Evolutionary conservation across 371 early-diverging fungal genomes (phyloP).

Genomic region (Mortierella sp.): DNA sequence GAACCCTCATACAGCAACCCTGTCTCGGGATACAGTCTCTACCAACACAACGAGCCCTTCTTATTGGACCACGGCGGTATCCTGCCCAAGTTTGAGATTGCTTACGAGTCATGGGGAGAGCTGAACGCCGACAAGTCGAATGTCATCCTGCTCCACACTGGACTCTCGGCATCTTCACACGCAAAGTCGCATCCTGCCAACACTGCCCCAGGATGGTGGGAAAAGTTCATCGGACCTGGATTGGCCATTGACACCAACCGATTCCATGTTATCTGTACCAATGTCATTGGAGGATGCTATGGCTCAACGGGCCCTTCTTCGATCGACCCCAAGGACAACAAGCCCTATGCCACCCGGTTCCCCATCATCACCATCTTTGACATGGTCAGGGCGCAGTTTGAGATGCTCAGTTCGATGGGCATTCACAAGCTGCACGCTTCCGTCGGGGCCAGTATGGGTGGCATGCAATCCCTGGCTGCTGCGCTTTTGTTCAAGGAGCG

Average conservation of each 20-base stretch:
- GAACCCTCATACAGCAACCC: slow-evolving; percentile 91
- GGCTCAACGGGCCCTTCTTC: slow-evolving; percentile 91
- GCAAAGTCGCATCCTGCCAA: slow-evolving; percentile 87
- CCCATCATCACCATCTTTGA: slow-evolving; percentile 95
- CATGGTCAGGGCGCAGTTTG: slow-evolving; percentile 95
- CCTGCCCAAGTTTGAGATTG: slow-evolving; percentile 81
- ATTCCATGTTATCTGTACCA: slow-evolving; percentile 91
- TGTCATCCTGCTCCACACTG: slow-evolving; percentile 89
- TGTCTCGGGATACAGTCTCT: slow-evolving; percentile 85
- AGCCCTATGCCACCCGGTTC: slow-evolving; percentile 91
- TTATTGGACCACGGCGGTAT: slow-evolving; percentile 88
- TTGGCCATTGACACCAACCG: slow-evolving; percentile 86
- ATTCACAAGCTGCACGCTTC: slow-evolving; percentile 89
- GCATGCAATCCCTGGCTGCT: slow-evolving; percentile 94
- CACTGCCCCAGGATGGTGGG: slow-evolving; percentile 96
- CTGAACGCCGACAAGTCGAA: slow-evolving; percentile 79
- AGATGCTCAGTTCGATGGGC: slow-evolving; percentile 84
- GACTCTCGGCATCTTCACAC: slow-evolving; percentile 88
- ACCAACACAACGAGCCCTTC: slow-evolving; percentile 77
- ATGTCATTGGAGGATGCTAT: slow-evolving; percentile 91
- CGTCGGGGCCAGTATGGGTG: slow-evolving; percentile 97
- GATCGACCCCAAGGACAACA: slow-evolving; percentile 78
- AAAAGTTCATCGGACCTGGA: slow-evolving; percentile 95
- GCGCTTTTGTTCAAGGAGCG: slow-evolving; percentile 89
- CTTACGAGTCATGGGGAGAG: slow-evolving; percentile 91